A percentile compares a stretch with the other conserved stretches of the same genome.
Conservation (phyloP, 192 early-diverging fungal species). For the Linnemannia elongata region DNA sequence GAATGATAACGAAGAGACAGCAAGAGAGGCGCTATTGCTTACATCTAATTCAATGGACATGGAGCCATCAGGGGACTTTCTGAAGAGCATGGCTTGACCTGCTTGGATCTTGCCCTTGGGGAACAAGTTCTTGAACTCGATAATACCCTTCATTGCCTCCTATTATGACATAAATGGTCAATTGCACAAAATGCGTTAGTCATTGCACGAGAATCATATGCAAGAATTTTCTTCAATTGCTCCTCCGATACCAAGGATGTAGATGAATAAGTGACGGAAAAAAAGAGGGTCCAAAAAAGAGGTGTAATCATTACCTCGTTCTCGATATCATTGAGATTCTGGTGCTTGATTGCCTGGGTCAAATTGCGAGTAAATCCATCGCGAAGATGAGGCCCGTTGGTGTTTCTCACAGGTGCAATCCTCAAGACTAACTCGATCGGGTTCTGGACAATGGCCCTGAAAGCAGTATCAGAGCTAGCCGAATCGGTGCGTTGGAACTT, state of each 20-base stretch:
- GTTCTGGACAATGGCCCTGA: constrained; percentile 25
- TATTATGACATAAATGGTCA: background rate
- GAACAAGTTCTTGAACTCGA: constrained; percentile 66
- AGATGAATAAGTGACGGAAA: too few relatives aligned
- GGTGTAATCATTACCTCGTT: constrained; percentile 40
- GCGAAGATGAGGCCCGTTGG: constrained; percentile 67
- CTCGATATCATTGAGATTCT: constrained; percentile 55
- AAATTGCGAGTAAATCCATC: constrained; percentile 68
- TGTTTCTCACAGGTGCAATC: constrained; percentile 60
- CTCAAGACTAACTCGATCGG: constrained; percentile 21
- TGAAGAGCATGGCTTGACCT: constrained; percentile 62
- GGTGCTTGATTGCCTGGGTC: constrained; percentile 57
- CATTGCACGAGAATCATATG: too few relatives aligned
- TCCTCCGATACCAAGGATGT: too few relatives aligned
- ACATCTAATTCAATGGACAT: constrained; percentile 62
- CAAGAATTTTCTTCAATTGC: background rate
- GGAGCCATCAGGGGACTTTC: constrained; percentile 45
- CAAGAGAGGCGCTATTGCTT: background rate
- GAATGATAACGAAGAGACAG: background rate
- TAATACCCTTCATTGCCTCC: constrained; percentile 64
- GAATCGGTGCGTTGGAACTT: constrained; percentile 60
- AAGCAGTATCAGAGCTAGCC: constrained; percentile 23
- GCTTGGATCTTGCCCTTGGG: constrained; percentile 61
- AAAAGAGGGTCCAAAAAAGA: background rate
- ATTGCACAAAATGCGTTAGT: too few relatives aligned